phyloP scores from a whole-genome alignment of 139 green algal species.

The Auxenochlorella pyrenoidosa region DNA sequence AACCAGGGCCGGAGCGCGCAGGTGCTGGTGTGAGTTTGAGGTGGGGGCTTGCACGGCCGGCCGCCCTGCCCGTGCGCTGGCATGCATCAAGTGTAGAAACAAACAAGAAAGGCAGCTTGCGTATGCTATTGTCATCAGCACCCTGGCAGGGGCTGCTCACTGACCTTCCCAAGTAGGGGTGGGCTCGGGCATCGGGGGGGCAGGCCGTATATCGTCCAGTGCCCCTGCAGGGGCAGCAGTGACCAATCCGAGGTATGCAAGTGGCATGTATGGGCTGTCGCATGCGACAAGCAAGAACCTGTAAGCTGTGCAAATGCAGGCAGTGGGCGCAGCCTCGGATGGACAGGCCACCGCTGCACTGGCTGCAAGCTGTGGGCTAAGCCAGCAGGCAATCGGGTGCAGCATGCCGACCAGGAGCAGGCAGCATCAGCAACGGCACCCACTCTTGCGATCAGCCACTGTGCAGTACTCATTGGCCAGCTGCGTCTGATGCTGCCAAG shows the following conservation, averaged over 20 bases:
- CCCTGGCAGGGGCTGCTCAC: neutral
- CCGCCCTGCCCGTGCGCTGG: neutral
- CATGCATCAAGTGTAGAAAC: neutral
- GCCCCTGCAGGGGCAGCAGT: neutral
- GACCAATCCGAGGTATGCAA: neutral
- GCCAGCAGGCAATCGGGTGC: no score
- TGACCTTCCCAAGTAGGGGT: constrained; percentile 2
- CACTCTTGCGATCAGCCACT: neutral
- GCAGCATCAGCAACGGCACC: neutral
- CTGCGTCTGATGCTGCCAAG: neutral
- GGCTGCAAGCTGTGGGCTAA: no score
- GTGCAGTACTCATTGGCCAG: neutral
- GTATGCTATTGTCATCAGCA: no score
- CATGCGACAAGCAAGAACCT: neutral
- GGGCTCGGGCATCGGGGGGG: neutral
- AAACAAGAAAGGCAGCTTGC: no score
- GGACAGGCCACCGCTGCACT: no score
- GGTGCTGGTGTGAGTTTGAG: neutral
- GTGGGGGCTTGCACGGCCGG: neutral
- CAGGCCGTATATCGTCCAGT: neutral
- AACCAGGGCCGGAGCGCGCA: no score
- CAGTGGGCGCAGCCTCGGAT: no score
- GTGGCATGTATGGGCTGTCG: neutral
- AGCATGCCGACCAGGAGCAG: neutral
- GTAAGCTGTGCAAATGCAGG: neutral